Base-by-base conservation (phyloP, 805 yeast genomes). In the Soucietia sequanensis region DNA sequence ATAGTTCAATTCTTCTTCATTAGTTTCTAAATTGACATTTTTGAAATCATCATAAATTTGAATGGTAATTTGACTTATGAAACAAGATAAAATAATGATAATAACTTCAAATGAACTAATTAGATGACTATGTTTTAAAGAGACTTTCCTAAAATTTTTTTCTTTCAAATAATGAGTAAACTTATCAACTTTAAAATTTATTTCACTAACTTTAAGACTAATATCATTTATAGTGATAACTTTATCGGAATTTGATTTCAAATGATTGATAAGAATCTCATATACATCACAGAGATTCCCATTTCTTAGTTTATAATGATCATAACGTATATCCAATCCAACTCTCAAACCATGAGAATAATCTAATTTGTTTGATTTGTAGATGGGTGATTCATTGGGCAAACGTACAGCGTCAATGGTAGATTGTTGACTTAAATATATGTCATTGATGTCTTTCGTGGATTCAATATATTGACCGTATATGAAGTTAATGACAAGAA, bases 241-340 rank as follows among this genome's bases (percentile, higher is more conserved):
- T 7, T 58, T 43, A 4, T 20, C 34, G 22, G 35, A 39, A 26
- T 38, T 43, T 22, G 54, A 44, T 13, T 54, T 50, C 23, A 54
- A 52, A 56, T 63, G 51, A 29, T 43, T 35, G 34, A 58, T 33
- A 8, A 74, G 70, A 10, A 80, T 60, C 35, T 69, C 75, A 90
- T 93, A 86, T 3, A 86, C 53, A 61, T 87, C 96, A 42, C 75
- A 72, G 38, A 87, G 54, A 45, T 77, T 80, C 3, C 96, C 96
- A 54, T 84, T 82, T 46, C 95, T 68, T 15, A 83, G 52, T 43
- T 74, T 75, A 54, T 81, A 84, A 23, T 76, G 80, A 17, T 74
- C 68, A 39, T 68, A 68, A 27, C 86, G 70, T 16, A 89, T 72
- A 30, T 78, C 76, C 36, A 85, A 60, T 0, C 95, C 95, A 2